phyloP scores from a whole-genome alignment of 306 rosid genomes.

The Begonia masoniana region DNA sequence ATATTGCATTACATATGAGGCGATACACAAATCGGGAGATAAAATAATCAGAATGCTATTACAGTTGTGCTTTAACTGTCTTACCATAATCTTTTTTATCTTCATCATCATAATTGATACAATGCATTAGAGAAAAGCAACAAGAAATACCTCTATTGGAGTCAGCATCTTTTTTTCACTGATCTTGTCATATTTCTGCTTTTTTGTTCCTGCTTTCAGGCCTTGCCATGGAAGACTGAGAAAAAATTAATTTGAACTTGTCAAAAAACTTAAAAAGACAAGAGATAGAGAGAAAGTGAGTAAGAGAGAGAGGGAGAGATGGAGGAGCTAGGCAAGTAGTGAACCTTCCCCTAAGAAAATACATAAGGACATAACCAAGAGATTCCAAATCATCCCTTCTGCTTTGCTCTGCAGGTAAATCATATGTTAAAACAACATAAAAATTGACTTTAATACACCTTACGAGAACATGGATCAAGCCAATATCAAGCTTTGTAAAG shows the following conservation, averaged over 20 bases:
- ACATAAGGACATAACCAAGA: constrained; percentile 76
- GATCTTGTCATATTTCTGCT: constrained; percentile 75
- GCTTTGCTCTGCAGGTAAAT: constrained; percentile 56
- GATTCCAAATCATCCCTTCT: constrained; percentile 91
- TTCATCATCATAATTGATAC: background rate
- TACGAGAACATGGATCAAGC: too few relatives aligned
- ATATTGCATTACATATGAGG: too few relatives aligned
- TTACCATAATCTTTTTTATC: constrained; percentile 1
- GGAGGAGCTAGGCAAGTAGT: constrained; percentile 9
- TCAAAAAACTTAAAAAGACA: constrained; percentile 1
- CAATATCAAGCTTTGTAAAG: background rate
- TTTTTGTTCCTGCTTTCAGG: constrained; percentile 56
- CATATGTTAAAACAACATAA: background rate
- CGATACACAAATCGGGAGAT: too few relatives aligned
- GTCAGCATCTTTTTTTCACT: constrained; percentile 73
- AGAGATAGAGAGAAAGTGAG: background rate
- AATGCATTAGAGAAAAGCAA: background rate
- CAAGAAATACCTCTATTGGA: constrained; percentile 49
- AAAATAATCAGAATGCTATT: too few relatives aligned
- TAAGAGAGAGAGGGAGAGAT: constrained; percentile 4
- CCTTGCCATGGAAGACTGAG: constrained; percentile 97
- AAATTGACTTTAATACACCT: too few relatives aligned
- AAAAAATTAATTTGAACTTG: constrained; percentile 11
- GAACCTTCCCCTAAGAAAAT: constrained; percentile 83
- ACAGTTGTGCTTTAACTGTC: background rate